Evolutionary conservation across 2,329 filamentous ascomycete genomes (phyloP), one percentile per base, ranked within the genome.

Genomic region (Fusarium stilboides): DNA sequence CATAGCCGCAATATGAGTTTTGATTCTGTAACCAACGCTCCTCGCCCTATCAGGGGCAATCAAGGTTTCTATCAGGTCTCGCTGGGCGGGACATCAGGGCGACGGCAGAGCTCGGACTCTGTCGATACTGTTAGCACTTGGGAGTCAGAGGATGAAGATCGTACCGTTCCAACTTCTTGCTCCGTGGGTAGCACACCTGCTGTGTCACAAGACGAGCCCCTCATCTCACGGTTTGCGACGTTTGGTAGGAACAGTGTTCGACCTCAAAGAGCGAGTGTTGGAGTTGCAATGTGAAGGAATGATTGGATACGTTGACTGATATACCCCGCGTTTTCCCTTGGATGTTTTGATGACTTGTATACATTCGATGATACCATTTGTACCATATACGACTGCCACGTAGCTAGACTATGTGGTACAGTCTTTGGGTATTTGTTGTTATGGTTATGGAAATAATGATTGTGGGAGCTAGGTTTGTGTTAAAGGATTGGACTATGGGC

Each of bases 21-120:
- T 31, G 83, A 87, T 63, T 84, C 84, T 5, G 77, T 88, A 26
- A 89, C 87, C 46, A 90, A 89, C 68, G 77, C 77, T 6, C 87
- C 87, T 3, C 83, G 78, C 40, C 85, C 87, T 12, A 77, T 89
- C 43, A 86, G 80, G 42, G 80, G 77, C 24, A 78, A 76, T 12
- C 85, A 89, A 31, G 88, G 87, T 6, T 90, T 88, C 76, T 90
- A 90, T 72, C 85, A 89, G 75, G 79, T 88, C 17, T 79, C 81
- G 33, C 78, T 77, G 54, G 70, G 57, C 73, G 80, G 49, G 74
- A 55, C 66, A 46, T 62, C 73, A 39, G 75, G 68, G 24, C 77
- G 71, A 39, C 76, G 77, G 50, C 73, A 42, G 31, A 87, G 85
- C 71, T 76, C 82, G 53, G 83, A 84, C 56, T 85, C 83, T 26